Conservation (phyloP, 2,329 filamentous ascomycete genomes). For the Coleophoma cylindrospora region DNA sequence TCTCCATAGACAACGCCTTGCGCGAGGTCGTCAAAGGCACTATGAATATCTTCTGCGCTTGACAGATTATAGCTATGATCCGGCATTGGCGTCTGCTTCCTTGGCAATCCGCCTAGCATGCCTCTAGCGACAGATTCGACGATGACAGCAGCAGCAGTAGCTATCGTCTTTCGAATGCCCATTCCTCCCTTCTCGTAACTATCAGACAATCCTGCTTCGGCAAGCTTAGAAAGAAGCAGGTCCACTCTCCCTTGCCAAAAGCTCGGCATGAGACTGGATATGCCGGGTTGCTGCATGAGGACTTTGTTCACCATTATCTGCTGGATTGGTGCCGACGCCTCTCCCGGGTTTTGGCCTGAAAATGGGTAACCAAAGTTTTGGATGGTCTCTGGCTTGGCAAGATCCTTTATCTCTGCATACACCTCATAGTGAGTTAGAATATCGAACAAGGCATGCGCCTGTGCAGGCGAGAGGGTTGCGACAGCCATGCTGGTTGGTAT, state of each 20-base stretch:
- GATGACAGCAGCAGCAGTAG: slow-evolving; percentile 65
- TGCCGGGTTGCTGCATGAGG: slow-evolving; percentile 59
- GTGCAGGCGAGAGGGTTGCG: slow-evolving; percentile 4
- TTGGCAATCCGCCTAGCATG: slow-evolving; percentile 55
- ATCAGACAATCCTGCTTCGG: slow-evolving; percentile 67
- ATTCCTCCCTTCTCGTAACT: slow-evolving; percentile 76
- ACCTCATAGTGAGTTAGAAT: slow-evolving; percentile 31
- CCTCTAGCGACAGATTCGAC: slow-evolving; percentile 66
- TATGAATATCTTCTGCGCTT: slow-evolving; percentile 54
- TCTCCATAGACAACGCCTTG: slow-evolving; percentile 64
- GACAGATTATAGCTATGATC: slow-evolving; percentile 48
- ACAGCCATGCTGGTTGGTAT: not conserved
- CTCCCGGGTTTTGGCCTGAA: slow-evolving; percentile 27
- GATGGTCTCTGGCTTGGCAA: slow-evolving; percentile 62
- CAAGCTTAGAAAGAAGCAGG: slow-evolving; percentile 55
- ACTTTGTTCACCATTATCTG: slow-evolving; percentile 64
- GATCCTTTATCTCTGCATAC: slow-evolving; percentile 65
- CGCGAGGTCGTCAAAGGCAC: slow-evolving; percentile 63
- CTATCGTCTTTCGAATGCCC: slow-evolving; percentile 69
- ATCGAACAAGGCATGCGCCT: slow-evolving; percentile 19
- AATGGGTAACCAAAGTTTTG: slow-evolving; percentile 69
- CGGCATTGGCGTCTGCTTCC: slow-evolving; percentile 3
- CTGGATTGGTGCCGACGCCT: slow-evolving; percentile 57
- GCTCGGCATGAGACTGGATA: slow-evolving; percentile 54
- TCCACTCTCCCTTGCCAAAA: slow-evolving; percentile 64